Percentiles rank a stretch among this genome's conserved stretches.
Evolutionary conservation across 2,329 filamentous ascomycete genomes (phyloP).

Genomic region (Aspergillus clavatus): DNA sequence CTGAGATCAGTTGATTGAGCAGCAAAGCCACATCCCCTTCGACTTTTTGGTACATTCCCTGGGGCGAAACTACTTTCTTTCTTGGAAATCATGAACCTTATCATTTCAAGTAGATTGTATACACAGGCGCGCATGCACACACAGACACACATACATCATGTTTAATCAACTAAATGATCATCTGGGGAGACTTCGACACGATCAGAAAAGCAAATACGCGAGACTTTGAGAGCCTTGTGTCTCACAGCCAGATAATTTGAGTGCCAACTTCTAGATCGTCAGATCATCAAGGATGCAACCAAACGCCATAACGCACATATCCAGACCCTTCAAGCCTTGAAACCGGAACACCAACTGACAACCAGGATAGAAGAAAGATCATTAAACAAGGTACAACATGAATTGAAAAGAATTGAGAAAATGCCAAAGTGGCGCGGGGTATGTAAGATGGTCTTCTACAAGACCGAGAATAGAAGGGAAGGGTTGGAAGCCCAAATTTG

Average conservation of each 20-base stretch:
- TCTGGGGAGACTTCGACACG: constrained; percentile 1
- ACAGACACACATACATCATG: constrained; percentile 4
- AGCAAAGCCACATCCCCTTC: too few species aligned
- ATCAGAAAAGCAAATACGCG: constrained; percentile 2
- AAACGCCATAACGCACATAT: constrained; percentile 25
- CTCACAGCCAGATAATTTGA: constrained; percentile 12
- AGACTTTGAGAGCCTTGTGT: constrained; percentile 5
- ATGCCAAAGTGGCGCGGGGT: constrained; percentile 9
- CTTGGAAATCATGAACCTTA: constrained; percentile 15
- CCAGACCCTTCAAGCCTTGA: constrained; percentile 17
- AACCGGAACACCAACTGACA: constrained; percentile 19
- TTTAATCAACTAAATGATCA: constrained; percentile 7
- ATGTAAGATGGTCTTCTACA: constrained; percentile 16
- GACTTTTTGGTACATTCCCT: too few species aligned
- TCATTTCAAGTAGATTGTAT: constrained; percentile 23
- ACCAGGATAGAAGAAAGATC: constrained; percentile 8
- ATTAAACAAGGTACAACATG: constrained; percentile 19
- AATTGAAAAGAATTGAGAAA: constrained; percentile 19
- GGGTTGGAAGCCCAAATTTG: neutral
- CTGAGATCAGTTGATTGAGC: too few species aligned
- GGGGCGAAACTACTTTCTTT: neutral
- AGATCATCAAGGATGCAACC: constrained; percentile 19
- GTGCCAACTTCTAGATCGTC: constrained; percentile 18
- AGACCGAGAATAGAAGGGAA: constrained; percentile 7
- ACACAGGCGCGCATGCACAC: constrained; percentile 16